Conservation (phyloP, 306 rosid species). For the Abrus pulchellus region DNA sequence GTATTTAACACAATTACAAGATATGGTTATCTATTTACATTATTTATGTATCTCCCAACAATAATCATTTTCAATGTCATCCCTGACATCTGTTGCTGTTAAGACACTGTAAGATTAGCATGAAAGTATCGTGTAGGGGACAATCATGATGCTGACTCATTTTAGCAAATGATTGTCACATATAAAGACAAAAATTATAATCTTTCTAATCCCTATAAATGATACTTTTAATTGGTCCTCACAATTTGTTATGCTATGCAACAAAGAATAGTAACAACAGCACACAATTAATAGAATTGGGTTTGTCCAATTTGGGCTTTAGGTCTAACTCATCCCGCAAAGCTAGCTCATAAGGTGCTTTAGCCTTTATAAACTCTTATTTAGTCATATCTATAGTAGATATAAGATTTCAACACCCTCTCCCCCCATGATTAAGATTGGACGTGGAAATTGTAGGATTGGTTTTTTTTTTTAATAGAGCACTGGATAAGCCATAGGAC, state of each 20-base stretch:
- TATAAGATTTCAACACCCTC: no score
- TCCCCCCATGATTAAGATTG: no score
- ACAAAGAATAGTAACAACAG: background rate
- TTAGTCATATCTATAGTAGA: no score
- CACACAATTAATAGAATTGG: no score
- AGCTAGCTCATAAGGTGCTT: no score
- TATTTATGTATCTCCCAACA: background rate
- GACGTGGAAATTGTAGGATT: no score
- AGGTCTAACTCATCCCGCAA: no score
- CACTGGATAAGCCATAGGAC: no score
- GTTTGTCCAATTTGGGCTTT: no score
- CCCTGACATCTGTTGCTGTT: slow-evolving; percentile 1
- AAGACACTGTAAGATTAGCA: slow-evolving; percentile 12
- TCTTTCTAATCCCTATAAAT: background rate
- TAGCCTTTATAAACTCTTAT: no score
- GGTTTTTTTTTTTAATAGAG: no score
- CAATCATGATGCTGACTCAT: background rate
- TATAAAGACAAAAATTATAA: background rate
- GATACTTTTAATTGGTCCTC: background rate
- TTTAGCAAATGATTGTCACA: background rate
- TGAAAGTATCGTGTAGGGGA: background rate
- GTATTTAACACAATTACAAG: background rate
- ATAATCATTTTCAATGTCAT: background rate
- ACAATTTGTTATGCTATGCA: background rate
- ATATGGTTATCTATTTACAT: background rate